Evolutionary conservation across 208 protist species (phyloP).

Genomic region (Crithidia brevicula): DNA sequence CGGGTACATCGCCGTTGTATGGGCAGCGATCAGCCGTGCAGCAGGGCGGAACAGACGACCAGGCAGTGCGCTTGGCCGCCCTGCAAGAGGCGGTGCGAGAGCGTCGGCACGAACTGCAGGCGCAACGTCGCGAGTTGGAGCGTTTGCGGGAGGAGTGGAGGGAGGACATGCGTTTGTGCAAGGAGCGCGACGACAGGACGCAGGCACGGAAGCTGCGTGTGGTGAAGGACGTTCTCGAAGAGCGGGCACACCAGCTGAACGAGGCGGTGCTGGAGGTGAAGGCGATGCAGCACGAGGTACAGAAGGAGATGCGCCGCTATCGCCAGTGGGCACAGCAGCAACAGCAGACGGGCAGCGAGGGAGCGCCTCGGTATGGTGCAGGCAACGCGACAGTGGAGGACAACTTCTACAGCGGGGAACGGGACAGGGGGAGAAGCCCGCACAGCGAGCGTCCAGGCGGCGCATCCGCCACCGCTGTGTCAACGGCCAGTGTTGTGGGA

Average conservation of each 20-base stretch:
- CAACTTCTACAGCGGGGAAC: neutral
- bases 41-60: neutral
- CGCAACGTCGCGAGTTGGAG: conserved; percentile 38
- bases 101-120: conserved; percentile 37
- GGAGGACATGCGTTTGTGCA: conserved; percentile 47
- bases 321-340: neutral
- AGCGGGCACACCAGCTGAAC: conserved; percentile 62
- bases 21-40: neutral
- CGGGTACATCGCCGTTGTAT: neutral
- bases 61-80: conserved; percentile 21
- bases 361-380: neutral
- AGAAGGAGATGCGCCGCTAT: conserved; percentile 39
- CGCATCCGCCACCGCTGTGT: neutral
- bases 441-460: neutral
- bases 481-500: conserved; percentile 22
- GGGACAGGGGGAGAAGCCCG: neutral
- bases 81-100: conserved; percentile 29
- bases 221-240: conserved; percentile 60
- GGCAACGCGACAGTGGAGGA: neutral
- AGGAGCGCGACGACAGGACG: conserved; percentile 29
- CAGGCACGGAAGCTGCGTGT: conserved; percentile 41
- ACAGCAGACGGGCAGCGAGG: neutral
- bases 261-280: conserved; percentile 49
- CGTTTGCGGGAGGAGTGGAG: conserved; percentile 64
- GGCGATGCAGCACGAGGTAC: conserved; percentile 38